A percentile compares a stretch with the other conserved stretches of the same genome.
Conservation (phyloP, 805 yeast genomes). For the Candida silvicultrix region DNA sequence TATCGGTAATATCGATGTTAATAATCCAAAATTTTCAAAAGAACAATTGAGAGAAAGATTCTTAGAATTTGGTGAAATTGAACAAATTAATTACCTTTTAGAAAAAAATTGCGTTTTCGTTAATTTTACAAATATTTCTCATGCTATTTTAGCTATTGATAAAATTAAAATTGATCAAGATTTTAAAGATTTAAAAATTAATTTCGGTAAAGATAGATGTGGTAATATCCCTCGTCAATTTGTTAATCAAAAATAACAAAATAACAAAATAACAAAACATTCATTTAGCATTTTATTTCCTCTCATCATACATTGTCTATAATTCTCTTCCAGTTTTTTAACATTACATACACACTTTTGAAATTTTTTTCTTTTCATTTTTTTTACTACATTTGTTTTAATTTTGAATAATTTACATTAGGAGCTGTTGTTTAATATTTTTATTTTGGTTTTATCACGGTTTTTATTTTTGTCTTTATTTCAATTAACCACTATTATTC, state of each 20-base stretch:
- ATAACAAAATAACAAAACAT: too few species aligned
- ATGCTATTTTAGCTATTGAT: slow-evolving; percentile 88
- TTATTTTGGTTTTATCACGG: too few species aligned
- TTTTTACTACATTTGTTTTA: too few species aligned
- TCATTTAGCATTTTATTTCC: too few species aligned
- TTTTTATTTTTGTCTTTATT: too few species aligned
- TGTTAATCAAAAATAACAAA: slow-evolving; percentile 7
- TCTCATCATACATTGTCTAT: too few species aligned
- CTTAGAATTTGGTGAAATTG: slow-evolving; percentile 84
- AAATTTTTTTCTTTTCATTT: too few species aligned
- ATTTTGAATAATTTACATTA: too few species aligned
- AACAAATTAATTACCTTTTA: slow-evolving; percentile 82
- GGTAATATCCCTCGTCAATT: slow-evolving; percentile 88
- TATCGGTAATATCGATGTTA: slow-evolving; percentile 60
- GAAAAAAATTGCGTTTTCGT: slow-evolving; percentile 88
- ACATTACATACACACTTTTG: too few species aligned
- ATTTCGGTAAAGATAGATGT: slow-evolving; percentile 92
- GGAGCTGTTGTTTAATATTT: too few species aligned
- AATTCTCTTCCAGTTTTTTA: too few species aligned
- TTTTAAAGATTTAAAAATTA: slow-evolving; percentile 69
- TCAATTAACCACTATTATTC: too few species aligned
- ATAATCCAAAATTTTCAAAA: slow-evolving; percentile 36
- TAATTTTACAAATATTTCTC: slow-evolving; percentile 84
- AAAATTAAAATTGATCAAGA: slow-evolving; percentile 74
- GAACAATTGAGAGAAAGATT: slow-evolving; percentile 66